Conservation (phyloP, 257 asterid genomes). For the Nyctanthes arbortristis region DNA sequence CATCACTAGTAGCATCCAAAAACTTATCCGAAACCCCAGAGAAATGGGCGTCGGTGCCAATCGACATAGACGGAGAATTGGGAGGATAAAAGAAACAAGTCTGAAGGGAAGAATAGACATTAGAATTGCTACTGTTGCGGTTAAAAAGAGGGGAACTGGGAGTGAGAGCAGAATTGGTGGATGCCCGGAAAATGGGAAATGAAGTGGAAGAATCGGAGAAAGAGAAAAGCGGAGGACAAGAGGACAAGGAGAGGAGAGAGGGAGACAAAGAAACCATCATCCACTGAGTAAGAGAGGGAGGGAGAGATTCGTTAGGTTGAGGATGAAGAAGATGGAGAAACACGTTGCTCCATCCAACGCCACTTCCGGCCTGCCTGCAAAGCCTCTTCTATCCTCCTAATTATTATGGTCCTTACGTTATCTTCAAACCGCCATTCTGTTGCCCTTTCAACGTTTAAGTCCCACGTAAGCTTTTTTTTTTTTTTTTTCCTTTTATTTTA, state of each 20-base stretch:
- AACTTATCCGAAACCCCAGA: conserved; percentile 22
- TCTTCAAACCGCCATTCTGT: too few species aligned
- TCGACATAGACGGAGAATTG: conserved; percentile 41
- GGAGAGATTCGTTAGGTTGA: neutral
- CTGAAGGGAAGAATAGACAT: conserved; percentile 5
- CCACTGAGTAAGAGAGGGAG: neutral
- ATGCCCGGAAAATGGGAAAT: conserved; percentile 24
- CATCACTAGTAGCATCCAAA: conserved; percentile 28
- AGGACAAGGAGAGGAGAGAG: conserved; percentile 46
- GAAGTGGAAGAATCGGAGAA: conserved; percentile 29
- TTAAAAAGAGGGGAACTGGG: too few species aligned
- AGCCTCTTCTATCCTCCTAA: neutral
- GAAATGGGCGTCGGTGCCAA: conserved; percentile 33
- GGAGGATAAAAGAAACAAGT: conserved; percentile 15
- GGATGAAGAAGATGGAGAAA: conserved; percentile 22
- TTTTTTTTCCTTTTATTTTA: too few species aligned
- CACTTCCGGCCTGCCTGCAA: neutral
- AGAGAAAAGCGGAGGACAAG: conserved; percentile 22
- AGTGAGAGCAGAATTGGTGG: conserved; percentile 19
- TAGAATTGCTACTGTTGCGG: conserved; percentile 10
- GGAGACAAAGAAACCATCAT: conserved; percentile 38
- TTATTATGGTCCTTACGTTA: too few species aligned
- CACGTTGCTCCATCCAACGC: conserved; percentile 12
- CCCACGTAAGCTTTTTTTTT: too few species aligned
- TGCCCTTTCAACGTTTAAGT: too few species aligned